Conservation (phyloP, 169 alveolate genomes). For the Plasmodium malariae region DNA sequence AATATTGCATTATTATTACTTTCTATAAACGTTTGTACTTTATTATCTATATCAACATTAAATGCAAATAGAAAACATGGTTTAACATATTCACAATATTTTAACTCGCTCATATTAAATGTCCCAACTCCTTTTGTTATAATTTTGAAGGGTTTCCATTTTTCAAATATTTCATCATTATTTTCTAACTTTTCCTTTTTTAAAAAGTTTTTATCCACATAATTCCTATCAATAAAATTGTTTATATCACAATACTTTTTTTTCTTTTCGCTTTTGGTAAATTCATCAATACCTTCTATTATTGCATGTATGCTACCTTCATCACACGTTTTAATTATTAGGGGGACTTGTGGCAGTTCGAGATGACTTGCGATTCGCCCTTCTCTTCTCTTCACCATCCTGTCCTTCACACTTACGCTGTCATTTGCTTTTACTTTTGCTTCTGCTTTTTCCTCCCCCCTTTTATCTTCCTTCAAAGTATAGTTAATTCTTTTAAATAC, state of each 20-base stretch:
- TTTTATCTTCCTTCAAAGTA: background rate
- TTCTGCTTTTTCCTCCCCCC: too few species aligned
- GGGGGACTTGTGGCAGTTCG: conserved; percentile 73
- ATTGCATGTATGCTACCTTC: conserved; percentile 93
- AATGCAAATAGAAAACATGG: conserved; percentile 79
- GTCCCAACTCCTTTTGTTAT: conserved; percentile 89
- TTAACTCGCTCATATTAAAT: conserved; percentile 76
- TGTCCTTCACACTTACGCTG: background rate
- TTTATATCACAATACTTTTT: conserved; percentile 54
- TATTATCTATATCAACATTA: conserved; percentile 84
- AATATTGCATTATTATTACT: conserved; percentile 77
- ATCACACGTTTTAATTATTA: conserved; percentile 90
- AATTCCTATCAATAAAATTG: conserved; percentile 60
- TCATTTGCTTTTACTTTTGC: background rate
- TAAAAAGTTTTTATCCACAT: conserved; percentile 31
- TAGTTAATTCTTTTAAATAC: too few species aligned
- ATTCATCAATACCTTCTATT: conserved; percentile 82
- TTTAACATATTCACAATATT: conserved; percentile 51
- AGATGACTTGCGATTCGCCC: background rate
- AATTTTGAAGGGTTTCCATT: conserved; percentile 85
- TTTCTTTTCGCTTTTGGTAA: conserved; percentile 75
- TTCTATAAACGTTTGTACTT: conserved; percentile 47
- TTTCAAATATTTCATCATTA: conserved; percentile 11
- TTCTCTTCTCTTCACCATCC: background rate
- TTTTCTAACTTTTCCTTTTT: conserved; percentile 51